A percentile compares a stretch with the other conserved stretches of the same genome.
These are phyloP conservation scores for Yamadazyma phyllophila DNA, from an alignment of 805 yeast genomes.

Conservation along the genomic window DNA sequence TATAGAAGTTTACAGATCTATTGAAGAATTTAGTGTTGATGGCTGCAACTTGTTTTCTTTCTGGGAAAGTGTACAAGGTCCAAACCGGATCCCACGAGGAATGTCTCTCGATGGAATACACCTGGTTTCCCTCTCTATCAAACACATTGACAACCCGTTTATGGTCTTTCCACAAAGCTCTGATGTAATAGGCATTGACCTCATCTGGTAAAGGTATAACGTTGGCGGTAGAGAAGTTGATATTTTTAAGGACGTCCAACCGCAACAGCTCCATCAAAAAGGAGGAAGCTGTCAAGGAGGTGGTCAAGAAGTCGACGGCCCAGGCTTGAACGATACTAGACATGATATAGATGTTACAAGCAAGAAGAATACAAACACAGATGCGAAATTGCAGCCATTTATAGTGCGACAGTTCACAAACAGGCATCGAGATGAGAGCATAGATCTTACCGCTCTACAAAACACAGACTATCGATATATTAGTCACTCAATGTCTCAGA, in stretches of 20 bases:
- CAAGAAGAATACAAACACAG: not conserved
- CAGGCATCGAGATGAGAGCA: no score
- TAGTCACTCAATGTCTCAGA: slow-evolving; percentile 1
- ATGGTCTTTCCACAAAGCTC: slow-evolving; percentile 48
- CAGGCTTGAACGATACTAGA: slow-evolving; percentile 42
- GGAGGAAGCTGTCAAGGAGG: slow-evolving; percentile 39
- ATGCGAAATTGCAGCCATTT: slow-evolving; percentile 6
- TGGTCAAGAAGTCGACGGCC: slow-evolving; percentile 44
- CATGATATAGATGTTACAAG: slow-evolving; percentile 14
- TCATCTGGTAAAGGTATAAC: slow-evolving; percentile 38
- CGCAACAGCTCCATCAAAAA: slow-evolving; percentile 43
- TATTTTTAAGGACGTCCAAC: slow-evolving; percentile 35
- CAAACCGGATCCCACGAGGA: slow-evolving; percentile 49
- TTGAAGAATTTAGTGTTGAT: slow-evolving; percentile 48
- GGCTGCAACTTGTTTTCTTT: slow-evolving; percentile 48
- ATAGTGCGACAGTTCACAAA: not conserved
- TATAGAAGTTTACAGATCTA: slow-evolving; percentile 50
- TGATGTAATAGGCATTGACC: slow-evolving; percentile 44
- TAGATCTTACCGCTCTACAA: no score
- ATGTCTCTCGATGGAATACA: slow-evolving; percentile 52
- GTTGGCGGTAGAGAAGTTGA: slow-evolving; percentile 39
- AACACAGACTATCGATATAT: no score
- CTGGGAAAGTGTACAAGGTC: slow-evolving; percentile 47
- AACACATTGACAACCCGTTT: slow-evolving; percentile 50
- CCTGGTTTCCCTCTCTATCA: slow-evolving; percentile 38